Evolutionary conservation across 805 yeast genomes (phyloP), one percentile per base, ranked within the genome.

Genomic region (Metschnikowia similis): DNA sequence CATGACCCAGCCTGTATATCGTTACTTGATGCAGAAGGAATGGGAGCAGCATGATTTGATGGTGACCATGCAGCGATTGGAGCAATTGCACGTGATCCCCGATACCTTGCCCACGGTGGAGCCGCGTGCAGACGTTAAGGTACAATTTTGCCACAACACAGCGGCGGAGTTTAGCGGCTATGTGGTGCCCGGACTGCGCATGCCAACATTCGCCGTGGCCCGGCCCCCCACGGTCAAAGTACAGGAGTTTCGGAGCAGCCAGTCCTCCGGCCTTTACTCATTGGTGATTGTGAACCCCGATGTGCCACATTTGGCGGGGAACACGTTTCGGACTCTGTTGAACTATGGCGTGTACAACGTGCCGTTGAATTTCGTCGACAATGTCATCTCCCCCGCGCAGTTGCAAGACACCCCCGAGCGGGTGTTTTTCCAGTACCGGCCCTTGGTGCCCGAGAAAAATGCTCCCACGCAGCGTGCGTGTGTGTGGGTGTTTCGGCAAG

Each of bases 391-490:
- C 52, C 73, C 79, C 21, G 65, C 61, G 39, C 75, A 70, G 53
- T 61, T 76, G 38, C 52, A 70, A 48, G 60, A 62, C 17, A 75
- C 71, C 41, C 72, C 67, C 1, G 51, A 59, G 32, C 52, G 52
- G 34, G 61, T 60, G 3, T 75, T 82, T 55, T 73, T 77, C 36
- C 78, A 80, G 8, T 92, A 89, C 65, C 63, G 75, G 26, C 96
- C 99, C 27, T 87, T 97, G 41, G 79, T 80, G 28, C 96, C 97
- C 9, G 97, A 92, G 64, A 88, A 87, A 72, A 94, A 94, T 66
- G 76, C 85, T 3, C 89, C 88, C 38, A 74, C 75, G 31, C 96
- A 92, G 67, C 81, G 98, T 69, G 83, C 87, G 48, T 83, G 87
- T 46, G 80, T 89, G 39, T 91, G 97, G 97, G 95, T 90, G 4